Base-by-base conservation (phyloP, 1,284 basidiomycete genomes). In the Cutaneotrichosporon dermatis region DNA sequence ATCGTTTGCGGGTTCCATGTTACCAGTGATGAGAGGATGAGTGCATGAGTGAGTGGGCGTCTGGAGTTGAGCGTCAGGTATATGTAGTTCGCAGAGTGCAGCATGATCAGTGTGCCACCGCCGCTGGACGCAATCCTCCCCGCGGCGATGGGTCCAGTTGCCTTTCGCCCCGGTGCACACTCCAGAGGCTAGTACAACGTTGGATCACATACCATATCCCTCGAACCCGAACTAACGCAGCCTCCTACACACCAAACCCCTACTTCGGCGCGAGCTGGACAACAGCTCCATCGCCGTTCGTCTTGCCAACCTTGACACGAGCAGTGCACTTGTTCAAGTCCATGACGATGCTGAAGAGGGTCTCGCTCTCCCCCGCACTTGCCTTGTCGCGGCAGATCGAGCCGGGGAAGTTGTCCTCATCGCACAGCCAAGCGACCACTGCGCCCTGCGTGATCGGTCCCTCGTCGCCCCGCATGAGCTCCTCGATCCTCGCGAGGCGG, bases 301-400 rank as follows among this genome's bases (percentile, higher is more conserved):
- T 60, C 55, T 61, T 64, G 43, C 63, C 63, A 9, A 50, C 54
- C 44, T 58, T 51, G 25, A 62, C 53, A 35, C 34, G 16, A 0
- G 63, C 63, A 1, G 11, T 36, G 4, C 33, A 25, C 42, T 50
- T 49, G n/a, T 37, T 9, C 4, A 64, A 59, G 34, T 64, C 59
- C 63, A 64, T 64, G 49, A 64, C 42, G 50, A 64, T 64, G 36
- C 51, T 55, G 45, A 64, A 64, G 33, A 64, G 51, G 40, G 63
- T 64, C 41, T 56, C 62, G 9, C 37, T 41, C 5, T 54, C 57
- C 11, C 54, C 41, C 4, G 12, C 6, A 16, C 45, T 46, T 10
- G 10, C 16, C 6, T 12, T 41, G 51, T 64, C 59, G 34, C 63
- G 59, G 55, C 57, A 61, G 10, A 64, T 64, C 15, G 48, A 50